phyloP scores from a whole-genome alignment of 345 rosid genomes.

The Hibiscus tridactylites region DNA sequence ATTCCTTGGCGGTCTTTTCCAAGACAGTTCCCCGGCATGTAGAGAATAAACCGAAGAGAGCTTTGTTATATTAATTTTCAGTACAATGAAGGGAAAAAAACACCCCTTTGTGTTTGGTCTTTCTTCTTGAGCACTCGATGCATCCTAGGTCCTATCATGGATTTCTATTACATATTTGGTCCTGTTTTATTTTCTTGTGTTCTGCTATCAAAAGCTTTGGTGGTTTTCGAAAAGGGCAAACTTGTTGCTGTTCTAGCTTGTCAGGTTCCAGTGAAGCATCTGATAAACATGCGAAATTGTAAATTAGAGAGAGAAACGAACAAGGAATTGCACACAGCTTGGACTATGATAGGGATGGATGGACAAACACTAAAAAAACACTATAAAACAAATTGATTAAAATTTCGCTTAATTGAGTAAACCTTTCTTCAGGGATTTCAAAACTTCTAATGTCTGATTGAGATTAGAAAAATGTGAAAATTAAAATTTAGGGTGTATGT shows the following conservation, averaged over 20 bases:
- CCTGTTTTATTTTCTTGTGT: not conserved
- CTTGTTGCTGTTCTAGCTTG: not conserved
- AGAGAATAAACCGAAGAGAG: not conserved
- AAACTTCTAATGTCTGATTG: too few species aligned
- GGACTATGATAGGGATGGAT: too few species aligned
- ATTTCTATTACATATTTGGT: not conserved
- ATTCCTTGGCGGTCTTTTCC: not conserved
- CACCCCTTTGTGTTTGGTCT: not conserved
- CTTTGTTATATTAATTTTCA: slow-evolving; percentile 1
- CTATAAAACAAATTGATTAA: too few species aligned
- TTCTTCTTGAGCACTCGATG: not conserved
- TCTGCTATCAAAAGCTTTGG: not conserved
- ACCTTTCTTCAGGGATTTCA: too few species aligned
- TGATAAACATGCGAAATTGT: too few species aligned
- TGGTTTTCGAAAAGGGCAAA: not conserved
- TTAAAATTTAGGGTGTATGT: too few species aligned
- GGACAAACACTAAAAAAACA: too few species aligned
- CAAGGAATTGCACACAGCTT: too few species aligned
- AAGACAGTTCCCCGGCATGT: not conserved
- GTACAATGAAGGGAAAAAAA: not conserved
- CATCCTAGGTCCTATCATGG: not conserved
- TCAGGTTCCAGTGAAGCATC: too few species aligned
- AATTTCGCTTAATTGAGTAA: too few species aligned
- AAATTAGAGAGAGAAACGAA: too few species aligned
- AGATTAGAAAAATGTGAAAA: too few species aligned